Evolutionary conservation across 1,284 basidiomycete species (phyloP), one percentile per base, ranked within the genome.

Genomic region (Ganoderma lucidum): DNA sequence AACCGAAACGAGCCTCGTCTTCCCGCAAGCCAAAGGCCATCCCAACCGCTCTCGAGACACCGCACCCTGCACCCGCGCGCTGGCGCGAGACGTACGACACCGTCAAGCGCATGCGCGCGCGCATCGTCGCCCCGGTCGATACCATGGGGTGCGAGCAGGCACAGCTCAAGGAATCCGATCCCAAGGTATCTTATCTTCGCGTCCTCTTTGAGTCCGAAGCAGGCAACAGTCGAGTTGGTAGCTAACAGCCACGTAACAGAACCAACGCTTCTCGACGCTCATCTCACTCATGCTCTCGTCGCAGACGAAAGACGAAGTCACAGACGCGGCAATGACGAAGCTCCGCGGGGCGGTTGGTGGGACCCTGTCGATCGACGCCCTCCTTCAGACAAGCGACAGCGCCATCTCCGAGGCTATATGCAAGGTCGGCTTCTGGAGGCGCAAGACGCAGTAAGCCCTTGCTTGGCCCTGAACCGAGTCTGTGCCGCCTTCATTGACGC

Each of bases 281-380:
- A 88, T 99, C 10, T 96, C 96, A 2, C 86, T 99, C 64, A 98
- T 99, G 95, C 88, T 99, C 5, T 96, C 94, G 14, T 95, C 95
- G 1, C 96, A 98, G 80, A 99, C 97, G 2, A 99, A 97, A 79
- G 95, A 97, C 78, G 90, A 95, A 74, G 92, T 96, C 15, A 97
- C 95, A 0, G 90, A 95, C 64, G 89, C 92, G 1, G 97, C 97
- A 0, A 90, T 98, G 0, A 79, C 83, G 2, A 93, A 93, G 73
- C 85, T 99, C 1, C 91, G 96, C 28, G 78, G 80, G 0, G 88
- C 88, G 0, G 80, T 99, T 0, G 92, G 93, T 0, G 94, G 94
- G 0, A 92, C 90, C 2, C 80, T 99, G 23, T 92, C 90, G 0
- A 84, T 98, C 0, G 85, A 91, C n/a, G 89, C 86, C 0, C 78